phyloP scores from a whole-genome alignment of 208 protist genomes.

The Trypanosoma boissoni region DNA sequence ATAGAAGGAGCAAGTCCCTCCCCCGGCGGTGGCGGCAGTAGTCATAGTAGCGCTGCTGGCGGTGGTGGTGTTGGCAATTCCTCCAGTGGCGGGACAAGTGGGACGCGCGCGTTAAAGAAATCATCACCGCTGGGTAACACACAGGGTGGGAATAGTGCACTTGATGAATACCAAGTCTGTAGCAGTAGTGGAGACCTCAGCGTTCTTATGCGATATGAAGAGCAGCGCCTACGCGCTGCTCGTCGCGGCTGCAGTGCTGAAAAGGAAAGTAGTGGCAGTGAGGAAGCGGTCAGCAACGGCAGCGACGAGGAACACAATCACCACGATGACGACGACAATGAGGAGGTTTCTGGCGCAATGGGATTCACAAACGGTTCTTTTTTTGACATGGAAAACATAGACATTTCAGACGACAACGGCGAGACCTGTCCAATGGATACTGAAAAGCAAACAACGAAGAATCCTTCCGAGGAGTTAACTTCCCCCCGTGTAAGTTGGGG shows the following conservation, averaged over 20 bases:
- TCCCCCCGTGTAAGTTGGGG: too few species aligned
- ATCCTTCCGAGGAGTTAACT: too few species aligned
- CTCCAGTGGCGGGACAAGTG: too few species aligned
- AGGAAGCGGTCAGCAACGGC: conserved; percentile 19
- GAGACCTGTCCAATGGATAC: too few species aligned
- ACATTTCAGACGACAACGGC: neutral
- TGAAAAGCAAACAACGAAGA: too few species aligned
- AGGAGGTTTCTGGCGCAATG: too few species aligned
- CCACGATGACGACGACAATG: neutral
- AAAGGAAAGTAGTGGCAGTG: conserved; percentile 4
- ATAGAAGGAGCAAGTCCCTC: too few species aligned
- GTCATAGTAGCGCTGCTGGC: conserved; percentile 5
- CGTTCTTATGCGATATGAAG: conserved; percentile 52
- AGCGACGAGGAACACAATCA: conserved; percentile 9
- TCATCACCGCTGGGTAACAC: conserved; percentile 1
- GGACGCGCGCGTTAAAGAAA: too few species aligned
- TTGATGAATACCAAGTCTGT: conserved; percentile 36
- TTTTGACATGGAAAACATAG: neutral
- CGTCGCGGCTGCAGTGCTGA: neutral
- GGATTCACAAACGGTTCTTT: conserved; percentile 12
- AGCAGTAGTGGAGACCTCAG: conserved; percentile 72
- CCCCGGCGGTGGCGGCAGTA: neutral
- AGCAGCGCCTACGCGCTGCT: conserved; percentile 1
- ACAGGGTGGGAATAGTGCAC: conserved; percentile 2
- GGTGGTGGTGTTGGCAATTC: neutral